phyloP scores from a whole-genome alignment of 352 stramenopile genomes.

The Phytophthora lateralis region DNA sequence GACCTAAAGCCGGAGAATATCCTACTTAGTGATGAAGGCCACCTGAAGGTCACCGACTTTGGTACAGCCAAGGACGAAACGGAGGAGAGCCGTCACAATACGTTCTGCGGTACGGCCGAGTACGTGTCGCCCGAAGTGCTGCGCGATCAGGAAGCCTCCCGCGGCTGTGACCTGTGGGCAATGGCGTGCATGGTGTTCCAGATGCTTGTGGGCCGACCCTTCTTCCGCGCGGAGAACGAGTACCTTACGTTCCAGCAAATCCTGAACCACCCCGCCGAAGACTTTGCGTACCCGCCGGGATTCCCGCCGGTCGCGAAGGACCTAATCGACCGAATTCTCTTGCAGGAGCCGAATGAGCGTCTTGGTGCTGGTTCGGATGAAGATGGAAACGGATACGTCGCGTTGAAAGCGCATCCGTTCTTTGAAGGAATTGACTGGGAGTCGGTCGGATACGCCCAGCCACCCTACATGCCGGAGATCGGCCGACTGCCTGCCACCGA shows the following conservation, averaged over 20 bases:
- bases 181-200: constrained; percentile 93
- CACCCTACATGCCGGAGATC: constrained; percentile 71
- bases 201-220: constrained; percentile 80
- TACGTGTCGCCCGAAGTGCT: constrained; percentile 93
- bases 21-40: constrained; percentile 79
- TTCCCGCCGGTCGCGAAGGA: constrained; percentile 71
- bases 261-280: constrained; percentile 80
- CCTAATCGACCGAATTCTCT: constrained; percentile 78
- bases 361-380: constrained; percentile 77
- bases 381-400: constrained; percentile 74
- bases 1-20: constrained; percentile 96
- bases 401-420: constrained; percentile 80
- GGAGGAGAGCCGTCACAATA: constrained; percentile 83
- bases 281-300: constrained; percentile 70
- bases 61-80: constrained; percentile 86
- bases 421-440: constrained; percentile 87
- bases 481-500: constrained; percentile 66
- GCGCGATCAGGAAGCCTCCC: constrained; percentile 79
- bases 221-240: constrained; percentile 91
- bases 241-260: constrained; percentile 93
- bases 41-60: constrained; percentile 93
- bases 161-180: constrained; percentile 90
- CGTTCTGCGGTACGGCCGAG: constrained; percentile 92
- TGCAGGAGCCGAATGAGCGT: constrained; percentile 73
- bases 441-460: constrained; percentile 43